A percentile compares a stretch with the other conserved stretches of the same genome.
Conservation (phyloP, 768 basidiomycete genomes). For the Neoboletus brunneissimus region DNA sequence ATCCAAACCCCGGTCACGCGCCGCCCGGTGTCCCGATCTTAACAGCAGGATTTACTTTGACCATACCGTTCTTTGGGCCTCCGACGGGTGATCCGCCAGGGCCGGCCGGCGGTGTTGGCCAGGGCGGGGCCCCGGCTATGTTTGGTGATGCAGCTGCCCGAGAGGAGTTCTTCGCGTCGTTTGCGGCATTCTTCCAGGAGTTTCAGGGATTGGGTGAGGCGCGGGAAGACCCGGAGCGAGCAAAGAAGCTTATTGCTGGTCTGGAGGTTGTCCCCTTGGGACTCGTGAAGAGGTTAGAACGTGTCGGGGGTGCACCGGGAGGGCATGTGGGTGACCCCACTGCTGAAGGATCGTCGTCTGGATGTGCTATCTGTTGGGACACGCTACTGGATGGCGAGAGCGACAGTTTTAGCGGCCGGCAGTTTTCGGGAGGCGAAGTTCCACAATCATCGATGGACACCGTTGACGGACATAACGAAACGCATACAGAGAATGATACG, state of each 20-base stretch:
- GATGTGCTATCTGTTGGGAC: slow-evolving; percentile 80
- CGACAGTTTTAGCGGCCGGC: slow-evolving; percentile 30
- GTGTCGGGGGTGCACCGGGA: slow-evolving; percentile 39
- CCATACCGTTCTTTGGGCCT: slow-evolving; percentile 33
- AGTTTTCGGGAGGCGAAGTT: slow-evolving; percentile 7
- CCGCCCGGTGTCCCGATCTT: slow-evolving; percentile 24
- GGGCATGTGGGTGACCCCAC: slow-evolving; percentile 30
- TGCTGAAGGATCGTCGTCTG: slow-evolving; percentile 38
- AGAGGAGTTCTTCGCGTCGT: slow-evolving; percentile 24
- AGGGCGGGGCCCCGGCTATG: slow-evolving; percentile 6
- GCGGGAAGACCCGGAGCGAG: slow-evolving; percentile 65
- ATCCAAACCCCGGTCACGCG: slow-evolving; percentile 22
- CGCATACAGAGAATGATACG: slow-evolving; percentile 4
- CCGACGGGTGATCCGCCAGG: slow-evolving; percentile 7
- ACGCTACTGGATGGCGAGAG: slow-evolving; percentile 48
- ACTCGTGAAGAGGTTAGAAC: slow-evolving; percentile 61
- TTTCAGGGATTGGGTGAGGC: slow-evolving; percentile 33
- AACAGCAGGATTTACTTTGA: slow-evolving; percentile 35
- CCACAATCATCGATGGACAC: not conserved
- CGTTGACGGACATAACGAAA: slow-evolving; percentile 3
- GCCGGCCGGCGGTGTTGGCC: slow-evolving; percentile 1
- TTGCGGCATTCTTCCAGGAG: slow-evolving; percentile 30
- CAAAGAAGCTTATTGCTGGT: slow-evolving; percentile 58
- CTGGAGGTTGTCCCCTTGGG: slow-evolving; percentile 67
- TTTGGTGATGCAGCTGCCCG: slow-evolving; percentile 17